Evolutionary conservation across 192 early-diverging fungal genomes (phyloP), one percentile per base, ranked within the genome.

Genomic region (Backusella mclennaniae): DNA sequence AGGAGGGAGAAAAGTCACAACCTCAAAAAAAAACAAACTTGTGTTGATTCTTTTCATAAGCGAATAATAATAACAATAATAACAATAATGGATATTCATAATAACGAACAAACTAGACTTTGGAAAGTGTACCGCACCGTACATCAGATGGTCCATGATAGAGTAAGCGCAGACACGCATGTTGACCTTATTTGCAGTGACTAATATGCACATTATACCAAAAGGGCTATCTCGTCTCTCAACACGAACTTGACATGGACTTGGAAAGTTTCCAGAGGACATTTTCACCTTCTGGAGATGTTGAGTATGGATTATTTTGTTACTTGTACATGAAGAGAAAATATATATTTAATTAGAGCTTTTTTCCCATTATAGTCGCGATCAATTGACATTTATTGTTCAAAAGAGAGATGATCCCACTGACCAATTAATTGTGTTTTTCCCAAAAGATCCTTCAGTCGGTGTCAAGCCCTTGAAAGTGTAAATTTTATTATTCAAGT

Each of bases 391-490:
- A 23, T 96, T 96, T 84, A 86, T 95, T 38, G 94, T 97, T 35
- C 90, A 94, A 75, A 93, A 92, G 78, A 88, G 91, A 76, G 88
- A 92, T 76, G 91, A 95, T 80, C 91, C 92, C 6, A 88, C 88
- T 38, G 95, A 95, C 73, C 93, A 95, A 77, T 87, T 97, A 77
- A 89, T 97, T 39, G 93, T 97, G 8, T 96, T 96, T 78, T 98
- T 99, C 88, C 93, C 96, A 11, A 95, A 96, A 41, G 95, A 94
- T 52, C 87, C 89, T 42, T 91, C 92, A 5, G 93, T 99, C 17
- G 96, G 98, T 70, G 92, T 98, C 38, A 94, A 95, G 74, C 91
- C 93, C 17, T 93, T 98, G 74, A 93, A 90, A 85, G 92, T 93
- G 89, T 97, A 92, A 59, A 84, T 82, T 21, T 35, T 73, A 14